Base-by-base conservation (phyloP, 1,284 basidiomycete species). In the Microbotryomycetes sp. region DNA sequence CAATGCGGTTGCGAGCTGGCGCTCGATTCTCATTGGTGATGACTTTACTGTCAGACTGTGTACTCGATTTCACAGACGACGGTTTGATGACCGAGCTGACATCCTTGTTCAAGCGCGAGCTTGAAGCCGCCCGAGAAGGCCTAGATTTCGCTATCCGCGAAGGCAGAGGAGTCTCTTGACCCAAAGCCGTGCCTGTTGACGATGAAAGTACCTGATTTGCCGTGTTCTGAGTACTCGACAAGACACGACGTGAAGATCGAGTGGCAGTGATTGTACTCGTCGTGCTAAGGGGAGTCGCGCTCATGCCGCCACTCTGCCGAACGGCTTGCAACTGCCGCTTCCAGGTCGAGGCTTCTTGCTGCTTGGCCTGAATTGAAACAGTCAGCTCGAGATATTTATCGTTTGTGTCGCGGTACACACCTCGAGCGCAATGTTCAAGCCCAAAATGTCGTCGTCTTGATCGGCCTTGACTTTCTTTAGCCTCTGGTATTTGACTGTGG, bases 391-490 rank as follows among this genome's bases (percentile, higher is more conserved):
- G 35, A 41, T 41, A 11, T 41, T 18, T 2, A 29, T 4, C 23
- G 18, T 29, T 29, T 29, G 7, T 52, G 4, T 9, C 24, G 3
- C 13, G 1, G 11, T 29, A 13, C 63, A 13, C 18, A 63, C 66
- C 18, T 68, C 61, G 41, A 68, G 61, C 5, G 66, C 66, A 16
- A 68, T 65, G 56, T 68, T 68, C 49, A 68, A 55, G 11, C 66
- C 61, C 21, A 68, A 58, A 16, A 63, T 57, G 16, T 68, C 66
- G 18, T 63, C 64, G 16, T 66, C 61, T 21, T 63, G 59, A 49
- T 66, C 64, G 4, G 59, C 59, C 16, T 55, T 54, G 6, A 59
- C 52, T 52, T 68, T 65, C 52, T 66, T 65, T n/a, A 68, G 59
- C 47, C 56, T 58, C 15, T 61, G 28, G 28, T 62, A 31, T 24